A percentile compares a stretch with the other conserved stretches of the same genome.
These are phyloP conservation scores for Boehmeria nivea DNA, from an alignment of 306 rosid genomes.

Conservation along the genomic window DNA sequence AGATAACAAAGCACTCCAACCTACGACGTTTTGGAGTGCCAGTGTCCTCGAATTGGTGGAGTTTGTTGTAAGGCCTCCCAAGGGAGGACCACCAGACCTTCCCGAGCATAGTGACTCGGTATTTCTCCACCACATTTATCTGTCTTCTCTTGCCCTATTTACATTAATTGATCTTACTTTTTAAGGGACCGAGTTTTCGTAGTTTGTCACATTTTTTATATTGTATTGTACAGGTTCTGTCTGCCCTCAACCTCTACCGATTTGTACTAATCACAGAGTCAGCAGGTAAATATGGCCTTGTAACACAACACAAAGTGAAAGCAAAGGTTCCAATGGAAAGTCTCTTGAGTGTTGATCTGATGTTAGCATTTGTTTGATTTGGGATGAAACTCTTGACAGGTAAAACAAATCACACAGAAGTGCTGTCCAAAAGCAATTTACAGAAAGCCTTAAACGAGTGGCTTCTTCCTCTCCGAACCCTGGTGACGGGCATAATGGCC, in stretches of 20 bases:
- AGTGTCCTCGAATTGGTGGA: constrained; percentile 63
- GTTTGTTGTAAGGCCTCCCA: constrained; percentile 60
- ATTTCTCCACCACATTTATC: constrained; percentile 18
- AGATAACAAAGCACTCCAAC: constrained; percentile 15
- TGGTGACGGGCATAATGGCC: constrained; percentile 31
- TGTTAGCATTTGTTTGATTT: no score
- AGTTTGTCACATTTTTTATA: neutral
- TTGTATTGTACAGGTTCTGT: constrained; percentile 46
- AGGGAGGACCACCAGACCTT: constrained; percentile 87
- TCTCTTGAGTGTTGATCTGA: no score
- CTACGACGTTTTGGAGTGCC: constrained; percentile 50
- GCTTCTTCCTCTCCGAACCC: constrained; percentile 47
- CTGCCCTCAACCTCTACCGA: constrained; percentile 88
- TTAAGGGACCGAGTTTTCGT: neutral
- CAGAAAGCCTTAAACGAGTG: constrained; percentile 38
- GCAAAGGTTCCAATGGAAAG: no score
- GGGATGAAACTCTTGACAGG: constrained; percentile 43
- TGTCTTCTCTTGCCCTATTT: neutral
- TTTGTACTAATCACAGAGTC: constrained; percentile 71
- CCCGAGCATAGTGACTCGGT: constrained; percentile 86
- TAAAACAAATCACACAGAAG: constrained; percentile 55
- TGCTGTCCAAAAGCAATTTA: constrained; percentile 32
- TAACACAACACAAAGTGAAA: neutral
- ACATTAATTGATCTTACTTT: no score
- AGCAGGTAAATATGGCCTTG: constrained; percentile 35